Percentiles rank a stretch among this genome's conserved stretches.
These are phyloP conservation scores for Camellia lanceoleosa DNA, from an alignment of 148 eudicot species.

Conservation along the genomic window DNA sequence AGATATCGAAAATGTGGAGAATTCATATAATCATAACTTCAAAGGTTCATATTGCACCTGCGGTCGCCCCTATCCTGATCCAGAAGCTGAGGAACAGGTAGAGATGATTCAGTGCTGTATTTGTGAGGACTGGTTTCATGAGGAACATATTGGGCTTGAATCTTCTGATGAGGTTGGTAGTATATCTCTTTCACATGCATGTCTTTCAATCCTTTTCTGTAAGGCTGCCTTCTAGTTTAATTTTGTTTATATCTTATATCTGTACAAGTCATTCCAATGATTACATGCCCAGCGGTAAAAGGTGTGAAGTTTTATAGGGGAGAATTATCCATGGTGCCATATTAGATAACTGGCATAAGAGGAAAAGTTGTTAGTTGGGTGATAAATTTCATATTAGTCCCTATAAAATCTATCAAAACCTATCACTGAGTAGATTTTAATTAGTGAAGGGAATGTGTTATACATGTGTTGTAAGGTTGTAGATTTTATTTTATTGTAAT, in stretches of 20 bases:
- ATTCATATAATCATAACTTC: slow-evolving; percentile 86
- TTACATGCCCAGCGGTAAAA: not conserved
- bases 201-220: not conserved
- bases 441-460: not conserved
- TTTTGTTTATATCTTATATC: not conserved
- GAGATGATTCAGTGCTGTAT: slow-evolving; percentile 94
- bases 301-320: not conserved
- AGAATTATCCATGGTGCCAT: not conserved
- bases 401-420: not conserved
- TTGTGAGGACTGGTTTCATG: slow-evolving; percentile 99
- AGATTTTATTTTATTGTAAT: not conserved
- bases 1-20: slow-evolving; percentile 77
- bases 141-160: slow-evolving; percentile 83
- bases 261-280: not conserved
- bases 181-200: not conserved
- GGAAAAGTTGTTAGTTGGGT: not conserved
- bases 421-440: not conserved
- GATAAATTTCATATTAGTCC: not conserved
- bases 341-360: not conserved
- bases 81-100: slow-evolving; percentile 76
- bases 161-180: slow-evolving; percentile 67
- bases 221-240: not conserved
- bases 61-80: slow-evolving; percentile 91
- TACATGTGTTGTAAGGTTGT: not conserved
- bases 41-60: slow-evolving; percentile 92